Evolutionary conservation across 2,329 filamentous ascomycete genomes (phyloP).

Genomic region (Fusarium transvaalense): DNA sequence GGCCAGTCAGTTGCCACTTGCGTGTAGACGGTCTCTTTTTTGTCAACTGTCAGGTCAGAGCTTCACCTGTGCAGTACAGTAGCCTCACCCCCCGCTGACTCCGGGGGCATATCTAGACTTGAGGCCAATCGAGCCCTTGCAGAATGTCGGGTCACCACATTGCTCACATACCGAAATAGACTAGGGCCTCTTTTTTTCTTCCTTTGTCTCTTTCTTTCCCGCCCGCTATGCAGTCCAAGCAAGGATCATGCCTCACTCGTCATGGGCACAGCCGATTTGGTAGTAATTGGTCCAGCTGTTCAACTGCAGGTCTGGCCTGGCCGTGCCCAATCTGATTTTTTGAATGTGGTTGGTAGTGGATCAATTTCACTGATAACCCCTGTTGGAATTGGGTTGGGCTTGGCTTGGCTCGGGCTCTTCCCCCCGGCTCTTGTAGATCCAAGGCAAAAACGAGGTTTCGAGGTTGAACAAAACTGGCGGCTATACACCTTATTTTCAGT

Average conservation of each 20-base stretch:
- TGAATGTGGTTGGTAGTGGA: slow-evolving; percentile 43
- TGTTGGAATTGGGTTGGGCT: slow-evolving; percentile 45
- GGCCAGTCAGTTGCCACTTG: slow-evolving; percentile 35
- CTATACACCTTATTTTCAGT: slow-evolving; percentile 12
- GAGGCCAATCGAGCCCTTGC: slow-evolving; percentile 31
- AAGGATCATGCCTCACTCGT: slow-evolving; percentile 30
- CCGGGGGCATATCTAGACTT: slow-evolving; percentile 4
- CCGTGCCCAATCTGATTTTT: slow-evolving; percentile 37
- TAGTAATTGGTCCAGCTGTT: slow-evolving; percentile 36
- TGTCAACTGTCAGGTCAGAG: slow-evolving; percentile 16
- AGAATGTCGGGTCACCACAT: slow-evolving; percentile 29
- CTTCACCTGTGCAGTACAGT: slow-evolving; percentile 5
- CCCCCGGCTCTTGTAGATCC: slow-evolving; percentile 23
- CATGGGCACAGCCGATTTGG: slow-evolving; percentile 25
- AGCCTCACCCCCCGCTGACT: slow-evolving; percentile 22
- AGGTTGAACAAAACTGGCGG: slow-evolving; percentile 30
- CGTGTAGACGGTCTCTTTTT: neutral
- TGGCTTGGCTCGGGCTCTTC: slow-evolving; percentile 41
- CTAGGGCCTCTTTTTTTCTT: slow-evolving; percentile 23
- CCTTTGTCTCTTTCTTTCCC: too few relatives aligned
- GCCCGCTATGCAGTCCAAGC: slow-evolving; percentile 33
- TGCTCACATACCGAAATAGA: slow-evolving; percentile 3
- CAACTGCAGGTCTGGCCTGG: slow-evolving; percentile 12
- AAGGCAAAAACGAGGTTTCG: slow-evolving; percentile 9
- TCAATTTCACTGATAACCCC: slow-evolving; percentile 37